phyloP scores from a whole-genome alignment of 768 basidiomycete species.

The Collybia sp. region DNA sequence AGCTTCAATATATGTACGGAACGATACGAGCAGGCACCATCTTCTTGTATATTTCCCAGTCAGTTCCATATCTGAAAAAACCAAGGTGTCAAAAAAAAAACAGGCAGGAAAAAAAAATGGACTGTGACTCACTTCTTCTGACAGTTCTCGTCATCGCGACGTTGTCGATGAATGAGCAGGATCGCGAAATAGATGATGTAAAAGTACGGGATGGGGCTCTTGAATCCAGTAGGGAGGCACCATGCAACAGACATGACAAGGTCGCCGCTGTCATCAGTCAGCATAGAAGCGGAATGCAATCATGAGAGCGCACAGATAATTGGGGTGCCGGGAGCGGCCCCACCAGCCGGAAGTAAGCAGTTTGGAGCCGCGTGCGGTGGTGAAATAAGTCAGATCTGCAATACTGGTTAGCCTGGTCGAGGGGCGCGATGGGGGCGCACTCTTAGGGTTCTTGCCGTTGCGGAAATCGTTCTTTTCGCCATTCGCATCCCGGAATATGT shows the following conservation, averaged over 20 bases:
- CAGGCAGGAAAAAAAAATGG: not conserved
- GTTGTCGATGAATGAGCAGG: conserved; percentile 86
- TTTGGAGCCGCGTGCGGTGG: conserved; percentile 81
- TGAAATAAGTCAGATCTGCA: conserved; percentile 12
- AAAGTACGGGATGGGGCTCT: conserved; percentile 94
- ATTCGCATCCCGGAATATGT: conserved; percentile 87
- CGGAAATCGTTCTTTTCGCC: conserved; percentile 95
- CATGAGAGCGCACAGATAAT: conserved; percentile 61
- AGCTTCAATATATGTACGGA: conserved; percentile 69
- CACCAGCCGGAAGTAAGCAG: conserved; percentile 97
- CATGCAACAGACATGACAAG: conserved; percentile 88
- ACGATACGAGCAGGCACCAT: conserved; percentile 84
- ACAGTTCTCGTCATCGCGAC: conserved; percentile 89
- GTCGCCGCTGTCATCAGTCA: conserved; percentile 53
- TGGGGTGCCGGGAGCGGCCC: conserved; percentile 91
- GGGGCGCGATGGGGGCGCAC: conserved; percentile 33
- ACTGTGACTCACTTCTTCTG: conserved; percentile 68
- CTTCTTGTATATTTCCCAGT: conserved; percentile 89
- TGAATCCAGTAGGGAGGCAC: conserved; percentile 90
- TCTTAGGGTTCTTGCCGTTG: conserved; percentile 91
- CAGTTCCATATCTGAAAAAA: conserved; percentile 76
- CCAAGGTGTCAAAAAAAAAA: conserved; percentile 3
- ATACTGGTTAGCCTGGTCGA: not conserved
- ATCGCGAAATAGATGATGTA: conserved; percentile 87
- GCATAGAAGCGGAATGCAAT: not conserved